These are phyloP conservation scores for Lactarius indigo DNA, from an alignment of 768 basidiomycete species.

Conservation along the genomic window DNA sequence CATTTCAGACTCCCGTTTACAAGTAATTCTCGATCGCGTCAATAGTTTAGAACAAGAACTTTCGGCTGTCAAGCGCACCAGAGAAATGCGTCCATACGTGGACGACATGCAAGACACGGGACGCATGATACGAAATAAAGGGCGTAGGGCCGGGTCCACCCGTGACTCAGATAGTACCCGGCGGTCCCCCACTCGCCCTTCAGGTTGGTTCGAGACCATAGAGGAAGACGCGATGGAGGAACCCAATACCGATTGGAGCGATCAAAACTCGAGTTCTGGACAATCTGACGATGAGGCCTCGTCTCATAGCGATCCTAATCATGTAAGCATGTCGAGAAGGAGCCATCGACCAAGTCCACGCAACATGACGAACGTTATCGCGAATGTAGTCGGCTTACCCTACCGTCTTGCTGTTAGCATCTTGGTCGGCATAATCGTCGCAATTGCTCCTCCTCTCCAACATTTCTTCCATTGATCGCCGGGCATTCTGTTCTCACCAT, in stretches of 20 bases:
- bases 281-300: constrained; percentile 12
- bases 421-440: constrained; percentile 15
- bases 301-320: background rate
- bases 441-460: constrained; percentile 24
- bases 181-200: constrained; percentile 29
- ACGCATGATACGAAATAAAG: constrained; percentile 47
- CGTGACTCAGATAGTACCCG: constrained; percentile 35
- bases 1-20: constrained; percentile 30
- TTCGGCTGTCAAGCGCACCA: constrained; percentile 38
- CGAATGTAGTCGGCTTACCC: constrained; percentile 22
- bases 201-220: constrained; percentile 35
- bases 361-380: constrained; percentile 6
- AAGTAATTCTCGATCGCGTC: constrained; percentile 41
- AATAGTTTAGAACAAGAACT: constrained; percentile 48
- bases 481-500: background rate
- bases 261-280: constrained; percentile 6
- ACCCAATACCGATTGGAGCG: background rate
- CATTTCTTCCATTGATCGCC: constrained; percentile 14
- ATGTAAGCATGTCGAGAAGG: background rate
- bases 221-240: constrained; percentile 31
- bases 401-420: constrained; percentile 19
- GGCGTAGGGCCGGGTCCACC: constrained; percentile 42
- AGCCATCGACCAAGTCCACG: background rate
- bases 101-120: constrained; percentile 55
- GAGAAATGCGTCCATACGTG: constrained; percentile 36